A percentile compares a stretch with the other conserved stretches of the same genome.
phyloP scores from a whole-genome alignment of 2,329 filamentous ascomycete species.

The Xylaria sp. region DNA sequence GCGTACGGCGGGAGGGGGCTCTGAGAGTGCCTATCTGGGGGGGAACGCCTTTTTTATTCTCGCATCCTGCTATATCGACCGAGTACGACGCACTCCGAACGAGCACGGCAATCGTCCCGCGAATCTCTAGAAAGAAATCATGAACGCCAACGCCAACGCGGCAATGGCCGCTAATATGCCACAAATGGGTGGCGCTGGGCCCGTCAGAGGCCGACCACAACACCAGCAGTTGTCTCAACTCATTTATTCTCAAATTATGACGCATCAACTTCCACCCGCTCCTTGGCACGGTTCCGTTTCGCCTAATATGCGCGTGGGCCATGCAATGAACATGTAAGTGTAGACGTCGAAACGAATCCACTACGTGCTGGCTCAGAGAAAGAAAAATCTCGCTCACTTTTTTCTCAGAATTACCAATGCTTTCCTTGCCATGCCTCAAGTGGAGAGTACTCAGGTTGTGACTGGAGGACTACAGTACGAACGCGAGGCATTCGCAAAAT shows the following conservation, averaged over 20 bases:
- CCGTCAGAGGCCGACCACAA: constrained; percentile 53
- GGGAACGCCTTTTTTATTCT: not conserved
- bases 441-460: constrained; percentile 56
- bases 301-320: constrained; percentile 48
- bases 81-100: not conserved
- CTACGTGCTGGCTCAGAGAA: not conserved
- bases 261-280: constrained; percentile 37
- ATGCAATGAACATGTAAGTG: constrained; percentile 52
- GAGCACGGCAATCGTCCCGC: not conserved
- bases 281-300: constrained; percentile 51
- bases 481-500: constrained; percentile 58
- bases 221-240: constrained; percentile 54
- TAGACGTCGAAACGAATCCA: not conserved
- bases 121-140: constrained; percentile 27
- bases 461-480: constrained; percentile 59
- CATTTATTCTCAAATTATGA: constrained; percentile 52
- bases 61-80: not conserved
- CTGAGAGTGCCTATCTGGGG: constrained; percentile 2
- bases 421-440: constrained; percentile 56
- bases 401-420: constrained; percentile 61
- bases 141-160: constrained; percentile 47
- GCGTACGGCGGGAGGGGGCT: not conserved
- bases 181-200: constrained; percentile 63
- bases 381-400: constrained; percentile 25
- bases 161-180: constrained; percentile 71